Conservation (phyloP, 805 yeast species). For the Candida quercuum region DNA sequence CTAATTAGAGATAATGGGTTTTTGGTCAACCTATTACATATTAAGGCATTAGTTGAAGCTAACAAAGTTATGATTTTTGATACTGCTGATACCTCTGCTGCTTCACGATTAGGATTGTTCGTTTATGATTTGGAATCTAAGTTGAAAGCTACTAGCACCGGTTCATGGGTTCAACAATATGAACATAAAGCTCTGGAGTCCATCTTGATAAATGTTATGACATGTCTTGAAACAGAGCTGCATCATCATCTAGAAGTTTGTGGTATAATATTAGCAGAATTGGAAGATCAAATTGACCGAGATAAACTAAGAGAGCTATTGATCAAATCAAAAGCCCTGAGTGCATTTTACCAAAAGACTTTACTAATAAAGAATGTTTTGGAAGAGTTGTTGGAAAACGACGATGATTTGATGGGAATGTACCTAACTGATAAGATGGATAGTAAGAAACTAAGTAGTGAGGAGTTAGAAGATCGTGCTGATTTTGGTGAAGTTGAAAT, state of each 20-base stretch:
- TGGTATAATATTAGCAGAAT: constrained; percentile 57
- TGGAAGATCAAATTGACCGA: constrained; percentile 78
- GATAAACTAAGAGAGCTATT: constrained; percentile 67
- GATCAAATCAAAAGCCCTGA: constrained; percentile 64
- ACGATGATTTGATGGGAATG: constrained; percentile 80
- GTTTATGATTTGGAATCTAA: constrained; percentile 82
- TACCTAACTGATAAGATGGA: constrained; percentile 48
- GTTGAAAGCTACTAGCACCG: constrained; percentile 38
- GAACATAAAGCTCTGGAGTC: constrained; percentile 84
- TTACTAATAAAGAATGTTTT: constrained; percentile 71
- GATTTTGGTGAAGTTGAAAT: constrained; percentile 77
- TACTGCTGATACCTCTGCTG: constrained; percentile 45
- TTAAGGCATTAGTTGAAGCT: constrained; percentile 81
- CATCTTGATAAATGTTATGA: constrained; percentile 74
- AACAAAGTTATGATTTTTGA: constrained; percentile 84
- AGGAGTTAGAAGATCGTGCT: constrained; percentile 10
- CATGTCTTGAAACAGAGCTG: constrained; percentile 71
- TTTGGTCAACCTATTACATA: constrained; percentile 76
- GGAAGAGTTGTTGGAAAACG: constrained; percentile 80
- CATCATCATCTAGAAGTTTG: constrained; percentile 52
- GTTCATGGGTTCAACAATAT: constrained; percentile 44
- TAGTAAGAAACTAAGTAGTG: constrained; percentile 6
- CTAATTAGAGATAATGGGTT: constrained; percentile 76
- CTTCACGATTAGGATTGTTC: constrained; percentile 65
- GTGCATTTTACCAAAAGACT: constrained; percentile 71